Evolutionary conservation across 176 grass and related monocot genomes (phyloP), one percentile per base, ranked within the genome.

Genomic region (Lolium perenne): DNA sequence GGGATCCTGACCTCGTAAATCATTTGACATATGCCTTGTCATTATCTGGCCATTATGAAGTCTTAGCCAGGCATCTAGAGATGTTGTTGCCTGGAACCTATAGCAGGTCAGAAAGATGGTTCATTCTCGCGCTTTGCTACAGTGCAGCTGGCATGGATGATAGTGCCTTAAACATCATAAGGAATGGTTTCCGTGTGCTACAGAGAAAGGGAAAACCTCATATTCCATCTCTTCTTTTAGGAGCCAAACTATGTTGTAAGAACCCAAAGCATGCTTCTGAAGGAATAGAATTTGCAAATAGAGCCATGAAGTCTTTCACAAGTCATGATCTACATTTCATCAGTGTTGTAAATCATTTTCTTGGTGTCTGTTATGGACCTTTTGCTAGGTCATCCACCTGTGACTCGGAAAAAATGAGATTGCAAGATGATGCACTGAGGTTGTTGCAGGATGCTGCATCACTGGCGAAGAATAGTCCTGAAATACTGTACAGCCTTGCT

Each of bases 111-210:
- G 92, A 96, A 72, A 98, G 97, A 91, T 98, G 97, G 94, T 98
- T 94, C 85, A 64, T 96, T 85, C 94, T 99, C 45, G 92, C 97
- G 53, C 90, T 99, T 84, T 96, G 97, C 93, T 96, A 92, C 63
- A 88, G 91, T 87, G 91, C 94, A 49, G 32, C 78, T 50, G 88
- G 90, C 78, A 87, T 94, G 80, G 94, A 99, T 85, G 90, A 91
- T 78, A 91, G 88, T 90, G 94, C 97, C 65, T 80, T 99, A 78
- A 94, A 96, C 84, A 87, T 99, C 81, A 87, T 99, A 86, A 94
- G 84, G 71, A 99, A 88, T 20, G 89, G 86, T 56, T 82, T 87
- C 71, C 74, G 72, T 62, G 87, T 94, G 78, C 91, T 91, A 77
- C 82, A 99, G 71, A 88, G 89, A 79, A 94, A 96, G 73, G 87